phyloP scores from a whole-genome alignment of 441 rosid genomes.

The Daphne laureola region DNA sequence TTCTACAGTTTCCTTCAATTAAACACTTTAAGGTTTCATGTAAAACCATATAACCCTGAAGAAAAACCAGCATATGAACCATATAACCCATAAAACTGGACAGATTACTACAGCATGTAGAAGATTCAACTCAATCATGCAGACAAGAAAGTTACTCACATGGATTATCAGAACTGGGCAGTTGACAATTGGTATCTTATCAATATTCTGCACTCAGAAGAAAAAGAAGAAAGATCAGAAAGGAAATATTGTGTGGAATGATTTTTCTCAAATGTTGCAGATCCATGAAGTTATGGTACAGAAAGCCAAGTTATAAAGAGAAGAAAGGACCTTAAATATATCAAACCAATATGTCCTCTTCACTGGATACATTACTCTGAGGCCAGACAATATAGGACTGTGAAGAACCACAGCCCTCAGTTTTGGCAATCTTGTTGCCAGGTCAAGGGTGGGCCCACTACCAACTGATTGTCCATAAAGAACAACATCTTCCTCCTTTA shows the following conservation, averaged over 20 bases:
- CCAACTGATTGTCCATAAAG: slow-evolving; percentile 95
- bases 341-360: slow-evolving; percentile 92
- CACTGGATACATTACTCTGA: slow-evolving; percentile 88
- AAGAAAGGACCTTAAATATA: slow-evolving; percentile 59
- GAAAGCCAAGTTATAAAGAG: too few species aligned
- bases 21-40: too few species aligned
- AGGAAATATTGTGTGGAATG: not conserved
- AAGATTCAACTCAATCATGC: not conserved
- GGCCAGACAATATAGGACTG: slow-evolving; percentile 88
- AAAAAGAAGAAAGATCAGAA: slow-evolving; percentile 15
- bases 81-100: too few species aligned
- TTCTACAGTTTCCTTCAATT: too few species aligned
- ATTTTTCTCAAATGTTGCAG: not conserved
- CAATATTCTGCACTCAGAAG: slow-evolving; percentile 58
- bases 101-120: too few species aligned
- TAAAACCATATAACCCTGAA: too few species aligned
- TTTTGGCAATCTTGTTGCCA: slow-evolving; percentile 60
- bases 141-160: slow-evolving; percentile 31
- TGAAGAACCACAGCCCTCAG: slow-evolving; percentile 91
- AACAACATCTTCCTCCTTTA: slow-evolving; percentile 75
- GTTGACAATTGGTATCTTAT: slow-evolving; percentile 65
- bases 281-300: too few species aligned
- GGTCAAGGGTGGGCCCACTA: slow-evolving; percentile 88
- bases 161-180: slow-evolving; percentile 84
- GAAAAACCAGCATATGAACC: too few species aligned